A percentile compares a stretch with the other conserved stretches of the same genome.
These are phyloP conservation scores for Mycena galopus DNA, from an alignment of 768 basidiomycete genomes.

Conservation along the genomic window DNA sequence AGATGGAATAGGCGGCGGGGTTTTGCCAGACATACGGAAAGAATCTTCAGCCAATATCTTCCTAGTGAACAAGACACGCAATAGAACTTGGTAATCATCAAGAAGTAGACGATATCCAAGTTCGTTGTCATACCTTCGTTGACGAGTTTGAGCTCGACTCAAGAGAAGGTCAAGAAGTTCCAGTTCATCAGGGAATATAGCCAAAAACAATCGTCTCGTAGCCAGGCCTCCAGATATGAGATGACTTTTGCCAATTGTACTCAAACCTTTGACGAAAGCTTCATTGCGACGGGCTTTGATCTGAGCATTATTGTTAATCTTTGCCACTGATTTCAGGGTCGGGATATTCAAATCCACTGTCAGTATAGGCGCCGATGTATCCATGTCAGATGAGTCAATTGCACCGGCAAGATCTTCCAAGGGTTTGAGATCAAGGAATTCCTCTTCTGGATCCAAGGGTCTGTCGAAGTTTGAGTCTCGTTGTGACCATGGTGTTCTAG, in stretches of 20 bases:
- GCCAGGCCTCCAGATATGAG: neutral
- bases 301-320: neutral
- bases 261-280: slow-evolving; percentile 3
- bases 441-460: neutral
- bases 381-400: neutral
- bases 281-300: slow-evolving; percentile 9
- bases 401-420: neutral
- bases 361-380: neutral
- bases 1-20: no score
- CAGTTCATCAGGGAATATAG: no score
- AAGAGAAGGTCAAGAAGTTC: no score
- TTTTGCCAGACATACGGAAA: no score
- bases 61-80: no score
- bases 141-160: no score
- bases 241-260: neutral
- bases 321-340: neutral
- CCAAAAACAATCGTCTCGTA: neutral
- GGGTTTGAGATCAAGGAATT: neutral
- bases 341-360: neutral
- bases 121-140: no score
- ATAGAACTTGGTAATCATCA: no score
- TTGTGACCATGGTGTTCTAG: no score
- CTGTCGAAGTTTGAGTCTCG: neutral
- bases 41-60: no score
- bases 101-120: no score